phyloP scores from a whole-genome alignment of 441 rosid genomes.

The Monsonia emarginata region DNA sequence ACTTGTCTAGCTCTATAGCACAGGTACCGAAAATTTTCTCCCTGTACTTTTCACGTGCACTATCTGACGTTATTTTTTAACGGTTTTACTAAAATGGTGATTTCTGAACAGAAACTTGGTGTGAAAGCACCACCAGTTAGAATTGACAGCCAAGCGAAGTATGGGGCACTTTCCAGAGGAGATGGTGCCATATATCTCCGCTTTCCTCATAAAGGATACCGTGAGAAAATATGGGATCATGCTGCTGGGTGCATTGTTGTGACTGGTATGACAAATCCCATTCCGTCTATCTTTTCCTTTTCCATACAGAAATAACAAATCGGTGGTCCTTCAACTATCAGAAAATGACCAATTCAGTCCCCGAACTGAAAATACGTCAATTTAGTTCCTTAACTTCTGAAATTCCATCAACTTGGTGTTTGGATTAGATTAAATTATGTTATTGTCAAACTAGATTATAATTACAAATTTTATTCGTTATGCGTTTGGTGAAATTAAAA shows the following conservation, averaged over 20 bases:
- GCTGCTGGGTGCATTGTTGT: slow-evolving; percentile 84
- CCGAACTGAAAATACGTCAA: neutral
- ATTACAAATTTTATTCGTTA: too few species aligned
- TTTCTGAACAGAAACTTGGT: slow-evolving; percentile 64
- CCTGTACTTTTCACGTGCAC: neutral
- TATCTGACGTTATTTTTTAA: neutral
- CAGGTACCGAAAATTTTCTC: slow-evolving; percentile 29
- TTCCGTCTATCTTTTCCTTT: neutral
- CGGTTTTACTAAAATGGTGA: neutral
- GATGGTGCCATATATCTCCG: slow-evolving; percentile 90
- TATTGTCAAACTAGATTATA: too few species aligned
- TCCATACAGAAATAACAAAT: neutral
- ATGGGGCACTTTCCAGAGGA: slow-evolving; percentile 78
- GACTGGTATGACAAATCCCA: slow-evolving; percentile 41
- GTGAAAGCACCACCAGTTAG: slow-evolving; percentile 79
- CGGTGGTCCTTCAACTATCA: neutral
- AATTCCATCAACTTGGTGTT: neutral
- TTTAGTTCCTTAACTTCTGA: neutral
- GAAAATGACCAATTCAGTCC: neutral
- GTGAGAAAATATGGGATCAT: slow-evolving; percentile 91
- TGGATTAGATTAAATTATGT: too few species aligned
- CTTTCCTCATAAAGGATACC: slow-evolving; percentile 66
- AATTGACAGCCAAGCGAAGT: slow-evolving; percentile 90
- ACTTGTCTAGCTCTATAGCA: slow-evolving; percentile 61
- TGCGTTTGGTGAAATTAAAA: too few species aligned